phyloP scores from a whole-genome alignment of 768 basidiomycete species.

The Clathrus columnatus region DNA sequence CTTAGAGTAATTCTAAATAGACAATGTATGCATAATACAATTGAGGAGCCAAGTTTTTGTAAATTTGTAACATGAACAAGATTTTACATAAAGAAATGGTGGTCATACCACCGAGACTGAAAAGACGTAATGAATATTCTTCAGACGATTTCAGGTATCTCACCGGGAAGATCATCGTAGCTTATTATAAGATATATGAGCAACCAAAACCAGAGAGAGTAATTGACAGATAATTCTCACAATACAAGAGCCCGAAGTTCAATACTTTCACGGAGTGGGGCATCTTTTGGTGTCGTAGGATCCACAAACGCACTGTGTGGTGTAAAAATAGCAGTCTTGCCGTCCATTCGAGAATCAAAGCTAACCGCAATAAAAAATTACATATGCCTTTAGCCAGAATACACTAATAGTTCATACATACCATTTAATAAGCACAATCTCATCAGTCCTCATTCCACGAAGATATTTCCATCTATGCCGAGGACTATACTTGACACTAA shows the following conservation, averaged over 20 bases:
- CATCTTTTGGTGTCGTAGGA: constrained; percentile 39
- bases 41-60: too few species aligned
- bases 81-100: too few species aligned
- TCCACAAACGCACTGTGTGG: constrained; percentile 60
- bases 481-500: constrained; percentile 35
- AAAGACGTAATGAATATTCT: too few species aligned
- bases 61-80: too few species aligned
- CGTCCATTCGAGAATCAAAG: constrained; percentile 35
- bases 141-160: neutral
- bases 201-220: neutral
- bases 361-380: constrained; percentile 17
- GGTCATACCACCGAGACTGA: too few species aligned
- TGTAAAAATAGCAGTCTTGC: constrained; percentile 43
- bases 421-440: constrained; percentile 48
- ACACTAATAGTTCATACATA: constrained; percentile 16
- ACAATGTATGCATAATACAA: too few species aligned
- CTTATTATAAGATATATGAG: neutral
- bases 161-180: neutral
- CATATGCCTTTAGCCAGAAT: neutral
- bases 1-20: too few species aligned
- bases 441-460: constrained; percentile 38
- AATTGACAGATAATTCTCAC: neutral
- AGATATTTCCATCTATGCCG: constrained; percentile 46
- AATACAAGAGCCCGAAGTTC: constrained; percentile 59
- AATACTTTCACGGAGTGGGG: constrained; percentile 47